Conservation (phyloP, 495 filamentous ascomycete species). For the Apodospora peruviana region DNA sequence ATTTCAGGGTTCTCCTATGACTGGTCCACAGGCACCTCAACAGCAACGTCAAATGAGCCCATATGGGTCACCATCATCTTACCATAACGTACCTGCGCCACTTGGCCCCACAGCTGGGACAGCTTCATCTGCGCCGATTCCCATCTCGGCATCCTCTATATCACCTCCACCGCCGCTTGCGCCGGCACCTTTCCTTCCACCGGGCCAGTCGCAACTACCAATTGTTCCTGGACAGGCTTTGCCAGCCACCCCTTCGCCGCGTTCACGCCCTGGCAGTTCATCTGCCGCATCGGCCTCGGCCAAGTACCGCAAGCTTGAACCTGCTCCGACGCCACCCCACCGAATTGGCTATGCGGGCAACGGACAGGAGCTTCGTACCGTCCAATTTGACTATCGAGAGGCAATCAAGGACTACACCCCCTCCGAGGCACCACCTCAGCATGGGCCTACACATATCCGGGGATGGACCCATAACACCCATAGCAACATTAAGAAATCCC, state of each 20-base stretch:
- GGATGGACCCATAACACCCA: conserved; percentile 47
- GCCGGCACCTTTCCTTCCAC: no score
- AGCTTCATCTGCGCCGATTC: conserved; percentile 3
- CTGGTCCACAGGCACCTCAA: neutral
- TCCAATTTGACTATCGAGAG: conserved; percentile 44
- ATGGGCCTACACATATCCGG: conserved; percentile 41
- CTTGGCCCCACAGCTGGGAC: no score
- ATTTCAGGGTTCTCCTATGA: conserved; percentile 4
- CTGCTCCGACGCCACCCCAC: conserved; percentile 42
- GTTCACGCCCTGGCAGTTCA: conserved; percentile 18
- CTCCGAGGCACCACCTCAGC: conserved; percentile 37
- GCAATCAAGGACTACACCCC: conserved; percentile 41
- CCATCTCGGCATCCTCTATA: neutral
- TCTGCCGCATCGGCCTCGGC: conserved; percentile 15
- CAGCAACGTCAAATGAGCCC: conserved; percentile 11
- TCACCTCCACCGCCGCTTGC: no score
- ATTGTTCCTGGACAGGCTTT: neutral
- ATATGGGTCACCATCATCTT: conserved; percentile 14
- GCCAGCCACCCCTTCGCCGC: conserved; percentile 4
- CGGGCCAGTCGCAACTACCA: no score
- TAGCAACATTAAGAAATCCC: conserved; percentile 30
- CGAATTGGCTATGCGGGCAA: conserved; percentile 32
- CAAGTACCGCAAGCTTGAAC: conserved; percentile 44
- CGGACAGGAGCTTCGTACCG: conserved; percentile 39
- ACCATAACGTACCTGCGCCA: conserved; percentile 2